phyloP scores from a whole-genome alignment of 129 eudicot species.

The Chrysanthemum makinoi region DNA sequence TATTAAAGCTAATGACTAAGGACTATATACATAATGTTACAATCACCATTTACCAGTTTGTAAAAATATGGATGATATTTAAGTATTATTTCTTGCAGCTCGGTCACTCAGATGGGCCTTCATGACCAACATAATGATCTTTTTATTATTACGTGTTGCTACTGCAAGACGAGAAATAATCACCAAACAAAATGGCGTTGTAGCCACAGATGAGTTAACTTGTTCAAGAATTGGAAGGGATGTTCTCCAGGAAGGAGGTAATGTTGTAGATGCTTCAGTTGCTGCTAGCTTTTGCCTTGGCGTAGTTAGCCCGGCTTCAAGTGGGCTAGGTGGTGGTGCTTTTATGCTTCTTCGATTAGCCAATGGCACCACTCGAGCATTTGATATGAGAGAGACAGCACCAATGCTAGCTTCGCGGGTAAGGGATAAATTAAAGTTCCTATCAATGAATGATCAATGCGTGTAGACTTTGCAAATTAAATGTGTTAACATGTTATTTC shows the following conservation, averaged over 20 bases:
- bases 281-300: conserved; percentile 69
- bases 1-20: background rate
- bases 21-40: too few relatives aligned
- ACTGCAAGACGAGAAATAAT: conserved; percentile 29
- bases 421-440: conserved; percentile 5
- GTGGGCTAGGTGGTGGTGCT: conserved; percentile 75
- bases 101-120: background rate
- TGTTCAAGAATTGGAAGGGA: conserved; percentile 52
- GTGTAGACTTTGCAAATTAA: background rate
- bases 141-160: background rate
- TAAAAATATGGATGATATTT: too few relatives aligned
- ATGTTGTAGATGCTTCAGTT: conserved; percentile 65
- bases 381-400: conserved; percentile 65
- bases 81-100: conserved; percentile 9
- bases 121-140: background rate
- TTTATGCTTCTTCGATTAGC: conserved; percentile 54
- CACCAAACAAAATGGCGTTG: conserved; percentile 34
- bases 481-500: background rate
- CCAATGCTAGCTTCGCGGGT: conserved; percentile 54
- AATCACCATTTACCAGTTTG: background rate
- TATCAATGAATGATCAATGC: background rate
- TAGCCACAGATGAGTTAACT: conserved; percentile 52
- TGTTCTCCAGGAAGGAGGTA: conserved; percentile 56
- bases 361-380: conserved; percentile 35
- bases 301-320: conserved; percentile 60